Evolutionary conservation across 768 basidiomycete species (phyloP).

Genomic region (Trametes sanguinea): DNA sequence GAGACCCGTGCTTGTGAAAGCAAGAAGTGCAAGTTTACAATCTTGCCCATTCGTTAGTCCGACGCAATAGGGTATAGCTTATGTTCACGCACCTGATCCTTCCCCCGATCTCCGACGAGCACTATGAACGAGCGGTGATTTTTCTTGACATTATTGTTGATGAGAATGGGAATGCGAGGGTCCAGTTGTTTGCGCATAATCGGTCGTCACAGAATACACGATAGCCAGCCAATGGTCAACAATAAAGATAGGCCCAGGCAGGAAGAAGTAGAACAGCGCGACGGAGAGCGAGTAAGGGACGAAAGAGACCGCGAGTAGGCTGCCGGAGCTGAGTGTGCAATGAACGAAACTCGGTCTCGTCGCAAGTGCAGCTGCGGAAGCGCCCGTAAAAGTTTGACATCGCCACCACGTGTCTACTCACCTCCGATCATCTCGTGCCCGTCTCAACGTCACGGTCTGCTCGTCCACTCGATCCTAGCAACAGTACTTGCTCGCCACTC

Average conservation of each 20-base stretch:
- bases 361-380: not conserved
- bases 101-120: conserved; percentile 90
- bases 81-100: conserved; percentile 70
- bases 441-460: too few species aligned
- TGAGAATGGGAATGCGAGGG: conserved; percentile 88
- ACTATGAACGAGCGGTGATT: conserved; percentile 96
- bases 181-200: conserved; percentile 87
- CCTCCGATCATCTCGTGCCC: too few species aligned
- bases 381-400: not conserved
- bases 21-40: conserved; percentile 94
- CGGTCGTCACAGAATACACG: not conserved
- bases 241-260: not conserved
- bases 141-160: conserved; percentile 90
- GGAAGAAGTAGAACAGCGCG: not conserved
- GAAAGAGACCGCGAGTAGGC: not conserved
- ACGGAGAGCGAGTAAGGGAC: not conserved
- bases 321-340: not conserved
- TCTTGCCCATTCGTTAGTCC: conserved; percentile 40
- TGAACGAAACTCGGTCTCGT: too few species aligned
- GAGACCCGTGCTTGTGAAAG: conserved; percentile 90
- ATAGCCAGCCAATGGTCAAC: not conserved
- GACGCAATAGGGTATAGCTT: too few species aligned
- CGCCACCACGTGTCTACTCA: not conserved
- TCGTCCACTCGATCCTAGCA: too few species aligned
- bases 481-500: too few species aligned